A percentile compares a stretch with the other conserved stretches of the same genome.
These are phyloP conservation scores for Hygrophorus russula DNA, from an alignment of 768 basidiomycete species.

Conservation along the genomic window DNA sequence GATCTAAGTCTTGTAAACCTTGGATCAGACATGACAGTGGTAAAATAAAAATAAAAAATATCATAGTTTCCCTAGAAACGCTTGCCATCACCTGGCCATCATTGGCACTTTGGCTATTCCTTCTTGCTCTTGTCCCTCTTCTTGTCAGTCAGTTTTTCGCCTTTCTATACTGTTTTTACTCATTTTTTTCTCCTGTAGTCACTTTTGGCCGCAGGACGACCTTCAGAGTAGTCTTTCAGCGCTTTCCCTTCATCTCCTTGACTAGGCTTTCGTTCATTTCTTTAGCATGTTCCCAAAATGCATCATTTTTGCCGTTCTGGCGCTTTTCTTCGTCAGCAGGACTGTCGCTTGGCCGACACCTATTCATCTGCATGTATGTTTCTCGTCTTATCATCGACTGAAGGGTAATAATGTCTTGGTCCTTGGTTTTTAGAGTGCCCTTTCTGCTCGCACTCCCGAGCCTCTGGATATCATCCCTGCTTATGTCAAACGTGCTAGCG, in stretches of 20 bases:
- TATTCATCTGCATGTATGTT: slow-evolving; percentile 29
- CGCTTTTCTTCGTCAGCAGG: slow-evolving; percentile 33
- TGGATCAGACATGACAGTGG: slow-evolving; percentile 56
- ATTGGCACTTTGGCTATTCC: background rate
- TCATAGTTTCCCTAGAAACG: background rate
- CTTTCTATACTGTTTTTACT: background rate
- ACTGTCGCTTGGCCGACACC: slow-evolving; percentile 32
- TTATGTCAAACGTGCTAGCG: slow-evolving; percentile 26
- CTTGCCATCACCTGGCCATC: background rate
- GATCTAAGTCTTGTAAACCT: slow-evolving; percentile 80
- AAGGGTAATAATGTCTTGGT: background rate
- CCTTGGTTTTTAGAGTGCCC: slow-evolving; percentile 11
- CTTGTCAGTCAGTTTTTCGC: slow-evolving; percentile 4
- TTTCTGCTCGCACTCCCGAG: slow-evolving; percentile 18
- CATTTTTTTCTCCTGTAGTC: slow-evolving; percentile 9
- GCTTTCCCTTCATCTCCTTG: background rate
- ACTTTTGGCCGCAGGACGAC: slow-evolving; percentile 15
- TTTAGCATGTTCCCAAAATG: slow-evolving; percentile 33
- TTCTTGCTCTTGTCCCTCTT: background rate
- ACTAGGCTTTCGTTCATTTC: background rate
- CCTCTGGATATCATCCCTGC: slow-evolving; percentile 31
- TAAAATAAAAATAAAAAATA: background rate
- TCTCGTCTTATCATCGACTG: slow-evolving; percentile 1
- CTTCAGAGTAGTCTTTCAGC: slow-evolving; percentile 9
- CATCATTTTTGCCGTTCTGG: slow-evolving; percentile 26